Conservation (phyloP, 2,329 filamentous ascomycete genomes). For the Calonectria hongkongensis region DNA sequence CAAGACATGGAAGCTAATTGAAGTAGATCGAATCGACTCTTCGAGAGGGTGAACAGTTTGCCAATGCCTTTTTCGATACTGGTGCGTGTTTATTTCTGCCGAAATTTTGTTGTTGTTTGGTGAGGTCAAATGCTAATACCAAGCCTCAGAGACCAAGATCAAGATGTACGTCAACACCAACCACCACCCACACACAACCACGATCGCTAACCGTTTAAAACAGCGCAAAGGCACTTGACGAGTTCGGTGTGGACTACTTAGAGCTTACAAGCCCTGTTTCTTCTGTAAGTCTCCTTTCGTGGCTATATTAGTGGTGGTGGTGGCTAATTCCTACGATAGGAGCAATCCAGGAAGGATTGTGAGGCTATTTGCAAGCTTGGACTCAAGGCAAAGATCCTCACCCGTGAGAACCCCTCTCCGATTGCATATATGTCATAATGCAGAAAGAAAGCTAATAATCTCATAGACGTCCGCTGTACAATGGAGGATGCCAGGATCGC, state of each 20-base stretch:
- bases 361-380: constrained; percentile 96
- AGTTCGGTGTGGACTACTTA: constrained; percentile 74
- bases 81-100: constrained; percentile 48
- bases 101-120: background rate
- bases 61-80: constrained; percentile 86
- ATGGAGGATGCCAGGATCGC: constrained; percentile 71
- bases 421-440: no score
- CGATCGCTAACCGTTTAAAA: background rate
- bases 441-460: background rate
- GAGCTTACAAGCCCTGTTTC: constrained; percentile 91
- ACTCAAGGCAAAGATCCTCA: constrained; percentile 78
- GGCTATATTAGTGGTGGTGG: no score
- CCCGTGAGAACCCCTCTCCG: constrained; percentile 43
- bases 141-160: constrained; percentile 50
- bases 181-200: no score
- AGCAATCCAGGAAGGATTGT: constrained; percentile 90
- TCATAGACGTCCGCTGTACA: constrained; percentile 49
- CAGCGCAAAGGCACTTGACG: constrained; percentile 44
- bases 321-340: background rate
- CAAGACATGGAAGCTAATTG: no score
- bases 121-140: no score
- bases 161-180: constrained; percentile 41
- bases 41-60: constrained; percentile 61
- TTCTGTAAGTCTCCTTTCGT: no score
- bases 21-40: constrained; percentile 31